These are phyloP conservation scores for Scheffersomyces amazonensis DNA, from an alignment of 805 yeast species.

Conservation along the genomic window DNA sequence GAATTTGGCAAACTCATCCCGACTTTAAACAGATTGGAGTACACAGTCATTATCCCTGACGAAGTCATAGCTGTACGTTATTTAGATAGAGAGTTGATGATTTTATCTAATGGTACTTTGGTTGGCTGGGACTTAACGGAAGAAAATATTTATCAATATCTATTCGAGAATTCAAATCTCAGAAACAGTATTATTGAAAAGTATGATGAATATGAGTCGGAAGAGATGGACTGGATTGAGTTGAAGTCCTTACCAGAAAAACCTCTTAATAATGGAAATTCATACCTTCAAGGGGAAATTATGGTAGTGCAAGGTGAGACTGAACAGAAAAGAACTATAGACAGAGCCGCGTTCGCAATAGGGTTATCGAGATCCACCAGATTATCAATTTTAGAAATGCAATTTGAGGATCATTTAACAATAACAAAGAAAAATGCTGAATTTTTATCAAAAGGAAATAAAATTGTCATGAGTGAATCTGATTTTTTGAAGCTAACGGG, in stretches of 20 bases:
- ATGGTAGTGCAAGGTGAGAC: conserved; percentile 58
- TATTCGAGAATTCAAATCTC: conserved; percentile 21
- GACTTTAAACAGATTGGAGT: conserved; percentile 11
- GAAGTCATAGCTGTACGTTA: conserved; percentile 61
- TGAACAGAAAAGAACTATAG: conserved; percentile 51
- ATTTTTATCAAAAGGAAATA: conserved; percentile 59
- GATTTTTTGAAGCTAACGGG: conserved; percentile 74
- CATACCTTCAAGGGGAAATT: conserved; percentile 63
- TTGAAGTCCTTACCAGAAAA: conserved; percentile 20
- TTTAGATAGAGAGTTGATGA: conserved; percentile 50
- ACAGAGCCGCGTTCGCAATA: conserved; percentile 84
- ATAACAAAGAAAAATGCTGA: conserved; percentile 65
- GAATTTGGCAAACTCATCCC: conserved; percentile 50
- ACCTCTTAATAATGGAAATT: conserved; percentile 23
- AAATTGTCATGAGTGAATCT: conserved; percentile 41
- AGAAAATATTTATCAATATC: conserved; percentile 27
- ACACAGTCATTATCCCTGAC: conserved; percentile 48
- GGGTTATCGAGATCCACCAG: conserved; percentile 87
- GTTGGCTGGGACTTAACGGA: conserved; percentile 84
- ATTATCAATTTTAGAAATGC: conserved; percentile 72
- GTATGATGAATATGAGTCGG: conserved; percentile 53
- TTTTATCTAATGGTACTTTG: conserved; percentile 73
- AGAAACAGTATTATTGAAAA: conserved; percentile 41
- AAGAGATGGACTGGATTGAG: conserved; percentile 81
- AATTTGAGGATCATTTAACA: conserved; percentile 65